These are phyloP conservation scores for Avicennia marina DNA, from an alignment of 257 asterid species.

Conservation along the genomic window DNA sequence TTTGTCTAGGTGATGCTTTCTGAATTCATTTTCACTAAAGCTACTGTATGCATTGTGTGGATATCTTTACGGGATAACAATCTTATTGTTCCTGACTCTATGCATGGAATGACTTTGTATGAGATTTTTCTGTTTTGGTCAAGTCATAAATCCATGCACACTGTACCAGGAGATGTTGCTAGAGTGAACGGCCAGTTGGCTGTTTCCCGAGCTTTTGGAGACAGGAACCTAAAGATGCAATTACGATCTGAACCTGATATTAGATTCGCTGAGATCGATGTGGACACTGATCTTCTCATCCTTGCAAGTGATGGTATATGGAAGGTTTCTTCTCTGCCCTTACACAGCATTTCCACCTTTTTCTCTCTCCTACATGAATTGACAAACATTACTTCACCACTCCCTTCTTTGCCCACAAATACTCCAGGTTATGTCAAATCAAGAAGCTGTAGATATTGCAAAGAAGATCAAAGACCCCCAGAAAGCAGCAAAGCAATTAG, in stretches of 20 bases:
- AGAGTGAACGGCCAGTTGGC: constrained; percentile 93
- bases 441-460: constrained; percentile 63
- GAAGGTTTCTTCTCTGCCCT: constrained; percentile 55
- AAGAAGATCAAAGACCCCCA: constrained; percentile 55
- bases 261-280: constrained; percentile 46
- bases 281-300: constrained; percentile 62
- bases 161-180: constrained; percentile 78
- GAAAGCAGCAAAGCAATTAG: constrained; percentile 65
- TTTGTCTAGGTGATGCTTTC: too few species aligned
- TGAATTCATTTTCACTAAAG: too few species aligned
- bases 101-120: too few species aligned
- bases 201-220: constrained; percentile 98
- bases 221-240: constrained; percentile 80
- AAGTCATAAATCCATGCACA: not conserved
- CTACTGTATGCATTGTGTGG: too few species aligned
- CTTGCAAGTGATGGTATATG: constrained; percentile 96
- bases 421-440: constrained; percentile 79
- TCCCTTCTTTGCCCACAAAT: not conserved
- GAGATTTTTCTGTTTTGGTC: too few species aligned
- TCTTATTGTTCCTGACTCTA: too few species aligned
- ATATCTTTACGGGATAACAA: too few species aligned
- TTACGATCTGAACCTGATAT: constrained; percentile 84
- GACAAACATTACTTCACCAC: not conserved
- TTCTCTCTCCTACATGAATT: not conserved
- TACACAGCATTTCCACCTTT: not conserved